Evolutionary conservation across 306 rosid species (phyloP).

Genomic region (Quercus agrifolia): DNA sequence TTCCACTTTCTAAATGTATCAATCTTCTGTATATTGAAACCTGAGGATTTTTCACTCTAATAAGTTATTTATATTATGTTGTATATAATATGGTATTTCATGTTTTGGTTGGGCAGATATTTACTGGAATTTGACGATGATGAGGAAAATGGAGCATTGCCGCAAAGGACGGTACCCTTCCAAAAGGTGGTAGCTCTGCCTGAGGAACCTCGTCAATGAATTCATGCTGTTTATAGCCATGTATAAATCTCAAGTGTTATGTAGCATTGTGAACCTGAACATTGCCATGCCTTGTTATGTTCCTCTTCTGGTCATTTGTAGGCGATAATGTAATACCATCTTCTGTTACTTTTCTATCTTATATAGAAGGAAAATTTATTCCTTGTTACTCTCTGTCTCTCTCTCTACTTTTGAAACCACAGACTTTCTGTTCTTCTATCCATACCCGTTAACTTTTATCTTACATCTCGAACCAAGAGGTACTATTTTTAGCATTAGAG

Average conservation of each 20-base stretch:
- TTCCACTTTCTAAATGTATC: background rate
- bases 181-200: conserved; percentile 89
- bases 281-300: conserved; percentile 16
- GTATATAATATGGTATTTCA: conserved; percentile 5
- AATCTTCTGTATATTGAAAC: background rate
- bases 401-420: background rate
- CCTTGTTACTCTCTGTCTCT: background rate
- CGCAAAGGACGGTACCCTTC: conserved; percentile 89
- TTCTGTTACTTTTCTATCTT: background rate
- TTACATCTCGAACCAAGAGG: too few relatives aligned
- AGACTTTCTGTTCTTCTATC: too few relatives aligned
- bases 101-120: conserved; percentile 61
- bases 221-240: conserved; percentile 24
- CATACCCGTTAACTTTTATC: too few relatives aligned
- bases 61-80: background rate
- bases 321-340: background rate
- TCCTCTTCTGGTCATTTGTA: background rate
- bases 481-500: too few relatives aligned
- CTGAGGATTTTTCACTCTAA: background rate
- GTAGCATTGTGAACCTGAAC: conserved; percentile 9
- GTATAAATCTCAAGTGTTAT: conserved; percentile 30
- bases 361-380: background rate
- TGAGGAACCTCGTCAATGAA: conserved; percentile 92
- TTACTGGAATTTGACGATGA: conserved; percentile 93
- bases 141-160: conserved; percentile 95